phyloP scores from a whole-genome alignment of 495 filamentous ascomycete species.

The Antarctomyces pellizariae region DNA sequence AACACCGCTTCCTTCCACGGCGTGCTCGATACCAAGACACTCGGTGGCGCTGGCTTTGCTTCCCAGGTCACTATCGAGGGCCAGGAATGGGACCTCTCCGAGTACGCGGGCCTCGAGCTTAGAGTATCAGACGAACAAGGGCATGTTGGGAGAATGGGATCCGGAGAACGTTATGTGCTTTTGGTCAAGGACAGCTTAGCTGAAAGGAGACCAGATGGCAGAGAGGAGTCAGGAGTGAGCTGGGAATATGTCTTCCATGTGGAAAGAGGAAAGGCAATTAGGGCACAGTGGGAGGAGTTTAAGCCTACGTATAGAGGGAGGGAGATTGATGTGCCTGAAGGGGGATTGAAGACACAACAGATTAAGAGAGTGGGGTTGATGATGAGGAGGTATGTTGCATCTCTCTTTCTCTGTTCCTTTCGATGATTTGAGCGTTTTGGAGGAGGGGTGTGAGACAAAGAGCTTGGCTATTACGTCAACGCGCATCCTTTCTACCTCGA shows the following conservation, averaged over 20 bases:
- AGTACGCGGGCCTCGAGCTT: constrained; percentile 25
- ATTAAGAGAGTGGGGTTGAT: constrained; percentile 50
- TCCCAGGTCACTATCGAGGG: constrained; percentile 37
- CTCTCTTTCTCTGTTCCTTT: background rate
- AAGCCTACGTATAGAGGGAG: constrained; percentile 51
- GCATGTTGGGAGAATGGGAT: constrained; percentile 13
- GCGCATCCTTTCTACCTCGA: constrained; percentile 3
- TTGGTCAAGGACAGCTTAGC: constrained; percentile 44
- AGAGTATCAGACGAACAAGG: constrained; percentile 8
- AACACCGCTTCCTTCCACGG: constrained; percentile 33
- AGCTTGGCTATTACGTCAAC: background rate
- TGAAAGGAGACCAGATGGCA: constrained; percentile 28
- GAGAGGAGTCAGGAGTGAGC: constrained; percentile 33
- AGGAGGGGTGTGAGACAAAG: background rate
- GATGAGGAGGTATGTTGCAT: constrained; percentile 41
- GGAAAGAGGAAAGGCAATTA: constrained; percentile 2
- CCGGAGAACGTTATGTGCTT: constrained; percentile 42
- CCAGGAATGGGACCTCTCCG: constrained; percentile 28
- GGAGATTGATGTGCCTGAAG: constrained; percentile 26
- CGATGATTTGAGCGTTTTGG: background rate
- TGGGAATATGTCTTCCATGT: constrained; percentile 30
- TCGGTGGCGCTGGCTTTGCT: constrained; percentile 68
- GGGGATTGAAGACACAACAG: constrained; percentile 27
- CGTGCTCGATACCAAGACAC: constrained; percentile 42
- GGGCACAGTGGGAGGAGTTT: constrained; percentile 29